Evolutionary conservation across 2,329 filamentous ascomycete genomes (phyloP), one percentile per base, ranked within the genome.

Genomic region (Dichotomopilus funicola): DNA sequence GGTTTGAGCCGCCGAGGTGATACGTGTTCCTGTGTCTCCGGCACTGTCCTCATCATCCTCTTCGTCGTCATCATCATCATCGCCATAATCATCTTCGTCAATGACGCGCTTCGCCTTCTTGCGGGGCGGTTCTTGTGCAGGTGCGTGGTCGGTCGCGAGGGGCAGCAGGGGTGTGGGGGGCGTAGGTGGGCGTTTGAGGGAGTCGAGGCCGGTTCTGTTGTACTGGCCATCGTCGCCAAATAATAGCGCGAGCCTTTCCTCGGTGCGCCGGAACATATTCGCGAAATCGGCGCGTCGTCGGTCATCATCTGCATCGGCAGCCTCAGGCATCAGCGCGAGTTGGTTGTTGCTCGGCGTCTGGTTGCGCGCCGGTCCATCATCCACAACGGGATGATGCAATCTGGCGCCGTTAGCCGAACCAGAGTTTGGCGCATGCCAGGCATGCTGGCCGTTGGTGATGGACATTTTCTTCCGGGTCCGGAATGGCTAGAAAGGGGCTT

Each of bases 61-160:
- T 12, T 87, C 85, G 6, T 87, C 83, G 1, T 89, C 86, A 8
- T 87, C 82, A 12, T 89, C 87, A 56, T 96, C 91, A 65, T 92
- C 88, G 62, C 87, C 88, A 67, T 92, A 91, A 72, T 92, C 87
- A 65, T 91, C 87, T 69, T 92, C 89, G 64, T 91, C 84, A 78
- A 92, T 91, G 68, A 83, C 78, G 65, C 89, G 81, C 70, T 87
- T 87, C 47, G 83, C 79, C 72, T 88, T 87, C 73, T 94, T 96
- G 56, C 79, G 73, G 40, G 84, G 82, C 52, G 82, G 80, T 66
- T 86, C 80, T 62, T 75, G 75, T 63, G 80, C 75, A 46, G 79
- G 76, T 60, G 76, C 71, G 67, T 87, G 75, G 71, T 85, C 79
- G 71, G 78, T 82, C 59, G 81, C 72, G 60, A 78, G 74, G 54